A percentile compares a stretch with the other conserved stretches of the same genome.
phyloP scores from a whole-genome alignment of 805 yeast species.

The Barnettozyma populi region DNA sequence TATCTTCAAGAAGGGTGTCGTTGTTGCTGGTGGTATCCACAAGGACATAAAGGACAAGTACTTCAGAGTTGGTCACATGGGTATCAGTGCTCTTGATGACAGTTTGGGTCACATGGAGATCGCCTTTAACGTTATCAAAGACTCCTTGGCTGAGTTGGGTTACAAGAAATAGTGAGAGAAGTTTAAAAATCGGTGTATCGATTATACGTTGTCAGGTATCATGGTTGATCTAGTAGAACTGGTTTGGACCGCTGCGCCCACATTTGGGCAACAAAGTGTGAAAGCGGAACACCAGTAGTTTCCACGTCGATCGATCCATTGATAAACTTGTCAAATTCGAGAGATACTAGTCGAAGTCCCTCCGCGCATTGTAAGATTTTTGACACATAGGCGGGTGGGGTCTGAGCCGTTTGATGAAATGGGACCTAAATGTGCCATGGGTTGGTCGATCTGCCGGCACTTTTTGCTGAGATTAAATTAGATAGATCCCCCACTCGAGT shows the following conservation, averaged over 20 bases:
- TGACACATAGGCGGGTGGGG: constrained; percentile 29
- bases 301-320: too few relatives aligned
- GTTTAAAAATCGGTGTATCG: neutral
- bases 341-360: too few relatives aligned
- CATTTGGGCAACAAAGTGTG: too few relatives aligned
- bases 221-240: too few relatives aligned
- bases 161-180: constrained; percentile 18
- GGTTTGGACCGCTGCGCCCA: too few relatives aligned
- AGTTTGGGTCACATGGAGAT: constrained; percentile 48
- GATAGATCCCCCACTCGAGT: too few relatives aligned
- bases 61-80: constrained; percentile 97
- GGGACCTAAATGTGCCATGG: neutral
- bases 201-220: neutral
- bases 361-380: neutral
- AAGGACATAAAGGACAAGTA: constrained; percentile 73
- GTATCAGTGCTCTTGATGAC: constrained; percentile 61
- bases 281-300: too few relatives aligned
- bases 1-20: constrained; percentile 59
- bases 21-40: constrained; percentile 88
- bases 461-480: too few relatives aligned
- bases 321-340: too few relatives aligned
- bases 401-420: constrained; percentile 14
- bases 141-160: constrained; percentile 36
- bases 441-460: too few relatives aligned
- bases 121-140: constrained; percentile 42